Evolutionary conservation across 805 yeast species (phyloP).

Genomic region (Saccharomycopsis fermentans): DNA sequence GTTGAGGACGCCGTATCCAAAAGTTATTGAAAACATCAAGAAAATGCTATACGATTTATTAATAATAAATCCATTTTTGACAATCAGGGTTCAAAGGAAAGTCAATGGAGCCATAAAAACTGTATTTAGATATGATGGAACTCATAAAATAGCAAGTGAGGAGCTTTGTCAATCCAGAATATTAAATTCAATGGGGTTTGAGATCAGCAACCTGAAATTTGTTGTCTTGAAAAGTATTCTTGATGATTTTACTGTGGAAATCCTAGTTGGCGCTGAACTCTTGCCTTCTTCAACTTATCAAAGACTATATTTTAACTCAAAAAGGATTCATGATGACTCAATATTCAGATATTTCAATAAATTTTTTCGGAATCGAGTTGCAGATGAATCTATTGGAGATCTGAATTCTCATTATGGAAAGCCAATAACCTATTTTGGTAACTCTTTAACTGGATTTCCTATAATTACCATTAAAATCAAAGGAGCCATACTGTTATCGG

Average conservation of each 20-base stretch:
- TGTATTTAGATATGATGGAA: neutral
- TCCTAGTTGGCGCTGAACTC: constrained; percentile 30
- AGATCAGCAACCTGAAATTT: neutral
- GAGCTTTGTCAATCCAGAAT: neutral
- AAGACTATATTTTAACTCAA: constrained; percentile 36
- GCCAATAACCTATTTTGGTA: neutral
- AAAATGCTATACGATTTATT: constrained; percentile 24
- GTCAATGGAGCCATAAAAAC: neutral
- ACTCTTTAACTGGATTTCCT: neutral
- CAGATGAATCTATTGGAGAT: neutral
- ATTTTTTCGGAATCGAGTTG: neutral
- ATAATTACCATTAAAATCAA: neutral
- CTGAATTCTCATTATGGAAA: neutral
- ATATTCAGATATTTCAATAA: constrained; percentile 10
- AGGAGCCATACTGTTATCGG: constrained; percentile 1
- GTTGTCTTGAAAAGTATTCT: neutral
- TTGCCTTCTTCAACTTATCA: constrained; percentile 32
- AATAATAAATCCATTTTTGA: constrained; percentile 22
- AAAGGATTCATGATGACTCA: constrained; percentile 23
- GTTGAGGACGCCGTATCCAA: constrained; percentile 16
- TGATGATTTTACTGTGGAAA: neutral
- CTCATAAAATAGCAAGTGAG: neutral
- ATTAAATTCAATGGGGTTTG: constrained; percentile 24
- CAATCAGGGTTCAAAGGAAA: constrained; percentile 16
- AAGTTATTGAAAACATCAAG: constrained; percentile 25